phyloP scores from a whole-genome alignment of 2,329 filamentous ascomycete genomes.

The Fusarium lyarnte region DNA sequence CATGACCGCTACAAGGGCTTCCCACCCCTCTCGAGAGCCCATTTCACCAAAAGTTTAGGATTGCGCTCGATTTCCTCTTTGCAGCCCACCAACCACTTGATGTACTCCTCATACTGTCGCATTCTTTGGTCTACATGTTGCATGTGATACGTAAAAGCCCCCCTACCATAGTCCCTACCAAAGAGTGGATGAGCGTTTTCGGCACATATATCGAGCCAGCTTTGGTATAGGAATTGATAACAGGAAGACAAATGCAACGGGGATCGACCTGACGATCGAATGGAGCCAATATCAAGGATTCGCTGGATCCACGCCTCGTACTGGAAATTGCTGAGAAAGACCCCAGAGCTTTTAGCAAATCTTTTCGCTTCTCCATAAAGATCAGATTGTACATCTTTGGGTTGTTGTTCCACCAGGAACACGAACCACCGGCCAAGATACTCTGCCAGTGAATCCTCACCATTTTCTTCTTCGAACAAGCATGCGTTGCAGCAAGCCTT shows the following conservation, averaged over 20 bases:
- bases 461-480: background rate
- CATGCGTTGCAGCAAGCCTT: background rate
- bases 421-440: background rate
- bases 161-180: too few species aligned
- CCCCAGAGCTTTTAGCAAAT: too few species aligned
- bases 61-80: too few species aligned
- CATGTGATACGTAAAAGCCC: background rate
- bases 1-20: background rate
- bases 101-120: background rate
- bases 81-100: too few species aligned
- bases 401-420: background rate
- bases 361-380: background rate
- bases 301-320: background rate
- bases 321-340: too few species aligned
- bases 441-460: background rate
- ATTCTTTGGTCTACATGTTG: background rate
- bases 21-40: background rate
- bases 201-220: background rate
- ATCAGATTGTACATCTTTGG: background rate
- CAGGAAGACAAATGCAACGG: background rate
- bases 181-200: background rate
- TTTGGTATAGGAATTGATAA: background rate
- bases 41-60: too few species aligned
- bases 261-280: background rate
- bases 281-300: background rate